Conservation (phyloP, 352 stramenopile genomes). For the Pythium aristosporum region DNA sequence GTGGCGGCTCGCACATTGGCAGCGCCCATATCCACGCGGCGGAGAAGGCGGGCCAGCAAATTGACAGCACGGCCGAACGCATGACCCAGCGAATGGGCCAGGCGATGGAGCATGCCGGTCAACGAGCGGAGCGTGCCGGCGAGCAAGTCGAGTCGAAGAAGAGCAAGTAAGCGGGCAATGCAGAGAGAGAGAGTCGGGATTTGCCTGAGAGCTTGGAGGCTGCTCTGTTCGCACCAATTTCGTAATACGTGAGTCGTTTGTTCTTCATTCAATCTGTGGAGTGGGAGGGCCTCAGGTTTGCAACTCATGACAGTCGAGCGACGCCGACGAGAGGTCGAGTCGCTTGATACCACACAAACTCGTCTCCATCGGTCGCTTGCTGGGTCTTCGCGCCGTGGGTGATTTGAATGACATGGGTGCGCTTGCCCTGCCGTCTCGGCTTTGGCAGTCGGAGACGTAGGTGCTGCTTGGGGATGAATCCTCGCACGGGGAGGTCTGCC, state of each 20-base stretch:
- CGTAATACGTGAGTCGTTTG: too few species aligned
- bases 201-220: not conserved
- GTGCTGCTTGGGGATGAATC: constrained; percentile 61
- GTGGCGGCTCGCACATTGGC: constrained; percentile 4
- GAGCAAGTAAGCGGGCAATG: not conserved
- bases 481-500: constrained; percentile 30
- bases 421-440: constrained; percentile 14
- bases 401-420: constrained; percentile 13
- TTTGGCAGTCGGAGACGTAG: constrained; percentile 58
- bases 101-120: not conserved
- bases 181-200: not conserved
- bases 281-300: not conserved
- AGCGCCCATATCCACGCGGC: constrained; percentile 15
- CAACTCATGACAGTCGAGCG: constrained; percentile 5
- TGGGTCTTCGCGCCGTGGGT: not conserved
- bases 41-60: constrained; percentile 20
- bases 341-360: constrained; percentile 23
- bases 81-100: constrained; percentile 8
- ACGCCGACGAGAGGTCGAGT: constrained; percentile 12
- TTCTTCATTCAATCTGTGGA: constrained; percentile 5
- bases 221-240: too few species aligned
- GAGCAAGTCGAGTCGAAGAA: constrained; percentile 21
- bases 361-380: not conserved
- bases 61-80: constrained; percentile 34
- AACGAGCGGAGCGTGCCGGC: constrained; percentile 7